Evolutionary conservation across 768 basidiomycete species (phyloP), one percentile per base, ranked within the genome.

Genomic region (Mycena sanguinolenta): DNA sequence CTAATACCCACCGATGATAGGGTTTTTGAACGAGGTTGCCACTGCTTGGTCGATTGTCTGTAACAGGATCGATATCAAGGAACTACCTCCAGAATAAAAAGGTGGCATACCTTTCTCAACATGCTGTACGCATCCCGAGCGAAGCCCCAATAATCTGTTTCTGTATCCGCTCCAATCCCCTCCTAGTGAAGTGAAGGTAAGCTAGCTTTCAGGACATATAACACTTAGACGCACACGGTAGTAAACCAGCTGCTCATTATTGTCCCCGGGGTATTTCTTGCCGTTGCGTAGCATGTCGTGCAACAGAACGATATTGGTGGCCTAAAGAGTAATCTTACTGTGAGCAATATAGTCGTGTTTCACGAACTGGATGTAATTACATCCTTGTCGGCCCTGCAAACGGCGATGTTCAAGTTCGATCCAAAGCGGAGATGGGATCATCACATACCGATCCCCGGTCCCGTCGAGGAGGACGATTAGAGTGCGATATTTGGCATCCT

Each of bases 401-500:
- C n/a, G n/a, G 63, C 54, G 27, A 12, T 32, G 63, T 44, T 64
- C 63, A 34, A 57, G 30, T 55, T 46, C 12, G 39, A 54, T 34
- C 39, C 53, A 55, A 65, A 44, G 46, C 19, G 39, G 54, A 57
- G 44, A 44, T 32, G 27, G 4, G 27, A 55, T 63, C 32, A 52
- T 34, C 46, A 63, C 63, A 10, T 49, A 65, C 65, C 3, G 16
- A 19, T 65, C 65, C 17, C 65, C 65, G 2, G 65, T 65, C 49
- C 65, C 65, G 46, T 65, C 65, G 23, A 65, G 46, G 25, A 65
- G 65, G 4, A 65, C 57, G 3, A 65, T 52, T 10, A 65, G 46
- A 58, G 65, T 65, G 34, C 65, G 65, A 28, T 58, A 65, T 17
- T 58, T 58, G 55, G 34, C 57, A 65, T 65, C 65, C 55, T 65